Evolutionary conservation across 2,329 filamentous ascomycete species (phyloP), one percentile per base, ranked within the genome.

Genomic region (Tothia fuscella): DNA sequence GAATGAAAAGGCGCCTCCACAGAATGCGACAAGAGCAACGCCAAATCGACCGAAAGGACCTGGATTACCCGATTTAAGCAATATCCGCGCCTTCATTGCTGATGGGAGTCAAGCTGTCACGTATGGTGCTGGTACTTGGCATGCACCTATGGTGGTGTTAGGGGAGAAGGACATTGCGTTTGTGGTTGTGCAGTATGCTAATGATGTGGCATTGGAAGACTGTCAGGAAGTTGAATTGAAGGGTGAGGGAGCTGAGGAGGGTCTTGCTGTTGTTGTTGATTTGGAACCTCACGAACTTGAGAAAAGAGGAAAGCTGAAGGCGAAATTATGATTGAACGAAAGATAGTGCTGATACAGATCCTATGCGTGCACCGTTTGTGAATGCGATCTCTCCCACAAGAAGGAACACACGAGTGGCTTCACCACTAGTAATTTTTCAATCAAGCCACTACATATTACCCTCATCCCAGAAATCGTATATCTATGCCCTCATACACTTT

Each of bases 121-220:
- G 3, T 98, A 96, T 59, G 86, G 75, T 1, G 78, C 83, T 1
- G 91, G 86, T 4, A 95, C 87, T 41, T 98, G 80, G 89, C 91
- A 98, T 66, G 87, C 89, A 47, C 91, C 91, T 1, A 96, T 98
- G 89, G 82, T 87, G 12, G 87, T 85, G 13, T 61, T 96, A 37
- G 88, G 88, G 1, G 59, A 63, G 33, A 63, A 67, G 41, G 70
- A 78, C 16, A 67, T 95, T 36, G 85, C 91, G 56, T 96, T 95
- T 59, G 74, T 93, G 4, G 89, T 96, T 2, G 74, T 83, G 50
- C 89, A 96, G 65, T 91, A 83, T 64, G 78, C 79, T 25, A 96
- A 93, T 60, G 87, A 83, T 2, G 80, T 91, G 10, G 74, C 64
- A 0, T 64, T 71, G 2, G 89, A 96, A 63, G 91, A 98, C 61